Evolutionary conservation across 2,329 filamentous ascomycete species (phyloP).

Genomic region (Verruconis gallopava): DNA sequence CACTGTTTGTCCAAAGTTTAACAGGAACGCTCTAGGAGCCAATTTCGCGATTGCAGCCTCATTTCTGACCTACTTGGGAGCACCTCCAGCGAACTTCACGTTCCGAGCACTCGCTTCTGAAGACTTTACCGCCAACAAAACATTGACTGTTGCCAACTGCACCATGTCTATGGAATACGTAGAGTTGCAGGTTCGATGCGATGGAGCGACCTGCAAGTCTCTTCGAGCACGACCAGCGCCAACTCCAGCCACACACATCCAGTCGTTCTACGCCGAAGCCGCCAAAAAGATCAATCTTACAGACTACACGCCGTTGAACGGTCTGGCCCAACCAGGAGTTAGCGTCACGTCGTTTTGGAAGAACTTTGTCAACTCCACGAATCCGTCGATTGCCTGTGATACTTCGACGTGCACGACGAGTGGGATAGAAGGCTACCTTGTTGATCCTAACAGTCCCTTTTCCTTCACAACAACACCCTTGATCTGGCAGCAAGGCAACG

Average conservation of each 20-base stretch:
- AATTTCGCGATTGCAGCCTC: not conserved
- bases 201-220: not conserved
- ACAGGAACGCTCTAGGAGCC: too few relatives aligned
- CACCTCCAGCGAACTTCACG: not conserved
- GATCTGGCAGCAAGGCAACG: conserved; percentile 9
- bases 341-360: not conserved
- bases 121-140: not conserved
- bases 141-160: not conserved
- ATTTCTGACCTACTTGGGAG: not conserved
- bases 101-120: not conserved
- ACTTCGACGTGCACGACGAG: not conserved
- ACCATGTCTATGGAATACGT: not conserved
- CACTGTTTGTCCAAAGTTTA: too few relatives aligned
- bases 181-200: not conserved
- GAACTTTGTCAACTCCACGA: conserved; percentile 1
- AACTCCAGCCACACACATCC: not conserved
- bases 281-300: not conserved
- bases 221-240: not conserved
- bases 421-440: not conserved
- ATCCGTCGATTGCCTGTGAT: not conserved
- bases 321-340: not conserved
- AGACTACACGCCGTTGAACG: not conserved
- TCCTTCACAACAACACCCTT: not conserved
- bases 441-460: not conserved
- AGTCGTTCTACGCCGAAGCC: not conserved